Evolutionary conservation across 78 protist genomes (phyloP), one percentile per base, ranked within the genome.

Genomic region (Dictyostelium citrinum): DNA sequence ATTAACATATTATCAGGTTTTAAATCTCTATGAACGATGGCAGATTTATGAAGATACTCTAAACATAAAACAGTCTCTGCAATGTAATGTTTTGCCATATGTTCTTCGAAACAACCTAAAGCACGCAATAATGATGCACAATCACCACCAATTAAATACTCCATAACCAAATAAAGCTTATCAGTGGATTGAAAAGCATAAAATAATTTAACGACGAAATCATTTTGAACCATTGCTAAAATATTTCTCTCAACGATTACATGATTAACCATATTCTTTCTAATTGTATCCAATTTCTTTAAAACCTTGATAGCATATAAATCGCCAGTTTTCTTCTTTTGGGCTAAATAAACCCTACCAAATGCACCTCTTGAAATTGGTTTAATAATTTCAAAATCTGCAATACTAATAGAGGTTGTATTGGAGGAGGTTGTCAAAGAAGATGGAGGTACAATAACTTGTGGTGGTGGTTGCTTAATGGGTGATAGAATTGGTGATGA

Each of bases 41-140:
- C 43, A 31, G 41, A 22, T 29, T 10, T n/a, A 83, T 98, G 99
- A 3, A 98, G 92, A 85, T 97, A 95, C 46, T 98, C 99, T 5
- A 98, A 81, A 58, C 98, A 98, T n/a, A 97, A 64, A 4, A 96
- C 82, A 27, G 97, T 95, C 84, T 97, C 97, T 0, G 98, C 97
- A 61, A 85, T 83, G 78, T 98, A 98, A 61, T 78, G 91, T 31
- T 90, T 45, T 11, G 98, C 91, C 79, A 75, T 71, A 11, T 5
- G 3, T 20, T 96, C 98, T 24, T 91, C 96, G 20, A 97, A 93
- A 8, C 78, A 61, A 46, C 91, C 95, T 1, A 90, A 58, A 9
- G 95, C 90, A 35, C 92, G 82, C 6, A 95, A 29, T 1, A 95
- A 67, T 8, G 97, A 81, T 33, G 95, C 90, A 49, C 90, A 84